Evolutionary conservation across 2,329 filamentous ascomycete genomes (phyloP).

Genomic region (Phoma sp.): DNA sequence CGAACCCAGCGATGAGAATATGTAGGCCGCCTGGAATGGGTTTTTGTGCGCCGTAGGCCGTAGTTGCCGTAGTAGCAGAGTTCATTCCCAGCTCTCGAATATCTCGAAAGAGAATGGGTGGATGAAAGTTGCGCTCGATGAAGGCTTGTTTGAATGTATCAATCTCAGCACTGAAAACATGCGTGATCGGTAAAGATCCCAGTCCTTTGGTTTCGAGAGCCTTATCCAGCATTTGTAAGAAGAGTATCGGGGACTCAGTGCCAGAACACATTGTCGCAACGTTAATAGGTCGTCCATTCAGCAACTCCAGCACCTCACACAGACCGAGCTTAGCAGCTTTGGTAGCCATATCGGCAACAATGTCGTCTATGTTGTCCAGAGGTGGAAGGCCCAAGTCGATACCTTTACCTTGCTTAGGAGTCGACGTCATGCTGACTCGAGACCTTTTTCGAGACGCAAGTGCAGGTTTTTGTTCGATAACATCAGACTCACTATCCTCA

Average conservation of each 20-base stretch:
- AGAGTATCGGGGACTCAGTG: conserved; percentile 75
- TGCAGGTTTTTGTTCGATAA: not conserved
- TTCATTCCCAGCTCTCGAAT: conserved; percentile 55
- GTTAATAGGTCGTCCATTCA: conserved; percentile 51
- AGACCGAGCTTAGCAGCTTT: conserved; percentile 47
- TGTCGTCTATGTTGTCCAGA: conserved; percentile 54
- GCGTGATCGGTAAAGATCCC: conserved; percentile 35
- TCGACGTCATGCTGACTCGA: not conserved
- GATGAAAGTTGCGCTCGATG: conserved; percentile 55
- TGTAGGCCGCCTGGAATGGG: conserved; percentile 65
- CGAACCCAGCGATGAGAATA: conserved; percentile 73
- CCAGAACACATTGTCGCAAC: conserved; percentile 80
- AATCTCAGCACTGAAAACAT: conserved; percentile 56
- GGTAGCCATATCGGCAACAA: conserved; percentile 57
- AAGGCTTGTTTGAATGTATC: conserved; percentile 55
- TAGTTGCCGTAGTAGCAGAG: conserved; percentile 63
- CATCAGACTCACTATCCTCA: too few relatives aligned
- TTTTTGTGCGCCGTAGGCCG: conserved; percentile 67
- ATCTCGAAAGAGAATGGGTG: conserved; percentile 52
- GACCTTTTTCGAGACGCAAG: not conserved
- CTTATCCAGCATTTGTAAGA: conserved; percentile 61
- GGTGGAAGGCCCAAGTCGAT: conserved; percentile 53
- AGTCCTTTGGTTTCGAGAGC: conserved; percentile 24
- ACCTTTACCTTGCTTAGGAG: conserved; percentile 18
- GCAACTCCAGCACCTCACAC: conserved; percentile 40